phyloP scores from a whole-genome alignment of 2,329 filamentous ascomycete genomes.

The Moelleriella libera region DNA sequence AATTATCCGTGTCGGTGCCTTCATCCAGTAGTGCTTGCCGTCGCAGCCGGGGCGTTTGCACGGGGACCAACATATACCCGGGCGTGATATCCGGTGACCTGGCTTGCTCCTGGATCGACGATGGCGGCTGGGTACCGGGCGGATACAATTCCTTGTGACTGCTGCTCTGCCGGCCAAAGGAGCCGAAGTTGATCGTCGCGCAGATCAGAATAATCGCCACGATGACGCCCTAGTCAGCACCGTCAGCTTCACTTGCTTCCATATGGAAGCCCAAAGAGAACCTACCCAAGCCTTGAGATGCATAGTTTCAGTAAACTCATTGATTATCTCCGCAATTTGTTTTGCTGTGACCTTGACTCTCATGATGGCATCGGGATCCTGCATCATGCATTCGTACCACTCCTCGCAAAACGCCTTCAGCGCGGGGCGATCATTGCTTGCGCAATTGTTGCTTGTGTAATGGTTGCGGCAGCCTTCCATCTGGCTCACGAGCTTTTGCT shows the following conservation, averaged over 20 bases:
- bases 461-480: conserved; percentile 61
- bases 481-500: conserved; percentile 54
- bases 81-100: conserved; percentile 19
- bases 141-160: conserved; percentile 1
- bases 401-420: conserved; percentile 59
- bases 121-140: conserved; percentile 6
- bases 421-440: conserved; percentile 50
- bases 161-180: conserved; percentile 16
- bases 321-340: conserved; percentile 85
- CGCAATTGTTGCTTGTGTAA: conserved; percentile 66
- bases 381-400: conserved; percentile 81
- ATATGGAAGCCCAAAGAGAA: neutral
- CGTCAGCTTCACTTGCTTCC: neutral
- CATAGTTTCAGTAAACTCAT: conserved; percentile 83
- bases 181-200: conserved; percentile 36
- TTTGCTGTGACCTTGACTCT: conserved; percentile 69
- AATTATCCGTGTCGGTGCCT: conserved; percentile 36
- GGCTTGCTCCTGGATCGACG: conserved; percentile 6
- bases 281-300: conserved; percentile 60
- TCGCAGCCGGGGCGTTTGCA: conserved; percentile 31
- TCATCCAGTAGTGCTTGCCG: conserved; percentile 29
- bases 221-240: conserved; percentile 29
- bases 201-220: conserved; percentile 32
- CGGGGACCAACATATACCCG: conserved; percentile 34
- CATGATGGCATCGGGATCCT: conserved; percentile 65